phyloP scores from a whole-genome alignment of 441 rosid genomes.

The Adansonia gregorii region DNA sequence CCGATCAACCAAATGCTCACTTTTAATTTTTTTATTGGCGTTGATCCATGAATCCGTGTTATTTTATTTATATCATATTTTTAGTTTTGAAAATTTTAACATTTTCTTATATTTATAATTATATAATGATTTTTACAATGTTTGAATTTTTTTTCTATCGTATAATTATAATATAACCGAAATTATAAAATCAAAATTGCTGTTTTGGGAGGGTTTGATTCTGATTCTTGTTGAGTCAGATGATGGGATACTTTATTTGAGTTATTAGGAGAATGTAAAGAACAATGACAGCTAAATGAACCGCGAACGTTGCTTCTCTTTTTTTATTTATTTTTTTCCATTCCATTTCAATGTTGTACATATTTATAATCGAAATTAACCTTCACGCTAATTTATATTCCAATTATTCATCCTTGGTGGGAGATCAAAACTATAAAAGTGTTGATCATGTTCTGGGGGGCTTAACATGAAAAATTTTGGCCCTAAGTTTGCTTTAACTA shows the following conservation, averaged over 20 bases:
- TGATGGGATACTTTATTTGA: neutral
- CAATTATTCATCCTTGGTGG: neutral
- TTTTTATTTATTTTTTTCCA: no score
- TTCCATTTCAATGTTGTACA: neutral
- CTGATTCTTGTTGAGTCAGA: constrained; percentile 18
- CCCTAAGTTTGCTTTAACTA: neutral
- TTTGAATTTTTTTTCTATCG: neutral
- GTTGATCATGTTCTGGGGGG: neutral
- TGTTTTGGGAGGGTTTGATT: neutral
- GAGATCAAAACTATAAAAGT: neutral
- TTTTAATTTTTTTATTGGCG: no score
- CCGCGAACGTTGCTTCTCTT: neutral
- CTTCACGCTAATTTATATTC: no score
- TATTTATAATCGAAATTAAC: no score
- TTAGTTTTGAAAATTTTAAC: no score
- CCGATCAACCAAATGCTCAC: no score
- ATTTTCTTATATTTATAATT: no score
- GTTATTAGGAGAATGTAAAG: neutral
- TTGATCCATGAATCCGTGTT: no score
- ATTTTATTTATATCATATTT: no score
- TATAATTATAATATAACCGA: no score
- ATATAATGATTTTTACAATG: no score
- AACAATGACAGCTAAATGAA: constrained; percentile 12
- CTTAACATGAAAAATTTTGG: neutral
- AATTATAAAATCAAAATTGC: neutral